A percentile compares a stretch with the other conserved stretches of the same genome.
Conservation (phyloP, 2,329 filamentous ascomycete species). For the Fusarium sp. region DNA sequence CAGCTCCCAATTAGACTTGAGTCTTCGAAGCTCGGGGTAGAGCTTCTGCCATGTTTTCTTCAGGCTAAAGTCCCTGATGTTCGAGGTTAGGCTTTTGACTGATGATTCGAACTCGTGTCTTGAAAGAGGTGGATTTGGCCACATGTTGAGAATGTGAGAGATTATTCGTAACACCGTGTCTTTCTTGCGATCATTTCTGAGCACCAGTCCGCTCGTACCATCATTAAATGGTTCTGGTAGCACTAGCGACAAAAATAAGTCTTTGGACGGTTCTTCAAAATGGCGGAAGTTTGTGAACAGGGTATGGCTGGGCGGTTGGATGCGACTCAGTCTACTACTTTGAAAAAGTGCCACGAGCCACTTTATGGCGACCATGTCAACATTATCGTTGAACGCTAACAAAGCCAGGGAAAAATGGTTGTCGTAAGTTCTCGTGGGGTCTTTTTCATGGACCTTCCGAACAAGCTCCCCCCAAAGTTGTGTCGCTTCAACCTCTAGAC, state of each 20-base stretch:
- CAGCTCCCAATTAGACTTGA: neutral
- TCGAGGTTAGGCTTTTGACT: fast-evolving
- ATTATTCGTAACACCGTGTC: neutral
- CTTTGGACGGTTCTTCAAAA: neutral
- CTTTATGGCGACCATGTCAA: neutral
- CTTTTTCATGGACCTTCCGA: neutral
- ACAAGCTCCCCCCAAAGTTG: conserved; percentile 56
- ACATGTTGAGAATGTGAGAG: neutral
- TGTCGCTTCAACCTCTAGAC: conserved; percentile 64
- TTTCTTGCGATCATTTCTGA: fast-evolving
- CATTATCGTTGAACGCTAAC: neutral
- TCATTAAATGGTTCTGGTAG: neutral
- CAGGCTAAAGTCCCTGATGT: neutral
- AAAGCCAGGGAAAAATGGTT: conserved; percentile 9
- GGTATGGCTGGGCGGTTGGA: neutral
- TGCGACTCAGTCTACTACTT: neutral
- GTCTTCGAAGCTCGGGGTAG: neutral
- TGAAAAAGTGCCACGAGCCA: conserved; percentile 17
- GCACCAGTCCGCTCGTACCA: fast-evolving
- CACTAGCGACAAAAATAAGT: neutral
- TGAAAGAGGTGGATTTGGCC: neutral
- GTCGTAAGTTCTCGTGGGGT: neutral
- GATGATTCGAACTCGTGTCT: neutral
- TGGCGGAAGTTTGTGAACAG: conserved; percentile 14
- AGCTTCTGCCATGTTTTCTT: neutral